phyloP scores from a whole-genome alignment of 495 filamentous ascomycete genomes.

The Extremus antarcticus region DNA sequence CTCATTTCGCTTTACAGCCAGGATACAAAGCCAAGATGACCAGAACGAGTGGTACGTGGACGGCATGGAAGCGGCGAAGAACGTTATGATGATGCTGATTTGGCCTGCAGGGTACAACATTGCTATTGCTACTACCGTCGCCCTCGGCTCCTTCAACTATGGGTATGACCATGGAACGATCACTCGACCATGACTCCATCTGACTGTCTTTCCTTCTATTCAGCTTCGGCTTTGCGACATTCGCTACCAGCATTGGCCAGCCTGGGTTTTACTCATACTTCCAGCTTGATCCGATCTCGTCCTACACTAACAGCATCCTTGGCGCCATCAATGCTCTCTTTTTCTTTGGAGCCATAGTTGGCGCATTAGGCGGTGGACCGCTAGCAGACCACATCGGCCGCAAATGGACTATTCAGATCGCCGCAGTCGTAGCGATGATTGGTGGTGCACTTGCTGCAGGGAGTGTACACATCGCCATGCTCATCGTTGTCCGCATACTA shows the following conservation, averaged over 20 bases:
- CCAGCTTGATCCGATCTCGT: constrained; percentile 15
- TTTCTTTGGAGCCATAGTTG: constrained; percentile 22
- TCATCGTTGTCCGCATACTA: constrained; percentile 15
- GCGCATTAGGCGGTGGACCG: constrained; percentile 17
- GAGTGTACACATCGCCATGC: constrained; percentile 22
- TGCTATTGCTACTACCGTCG: constrained; percentile 19
- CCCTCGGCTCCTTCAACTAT: constrained; percentile 24
- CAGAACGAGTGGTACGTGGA: neutral
- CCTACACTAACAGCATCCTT: constrained; percentile 24
- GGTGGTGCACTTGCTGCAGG: constrained; percentile 24
- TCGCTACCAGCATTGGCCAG: constrained; percentile 21
- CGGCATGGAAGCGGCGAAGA: too few species aligned
- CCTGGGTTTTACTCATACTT: constrained; percentile 24
- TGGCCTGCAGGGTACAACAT: constrained; percentile 16
- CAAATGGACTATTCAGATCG: constrained; percentile 8
- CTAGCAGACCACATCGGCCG: constrained; percentile 21
- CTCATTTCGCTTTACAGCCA: neutral
- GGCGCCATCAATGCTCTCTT: constrained; percentile 25
- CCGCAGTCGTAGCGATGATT: constrained; percentile 15
- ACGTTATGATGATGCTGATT: too few species aligned
- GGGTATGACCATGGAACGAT: neutral
- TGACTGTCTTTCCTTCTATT: too few species aligned
- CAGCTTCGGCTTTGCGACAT: constrained; percentile 22
- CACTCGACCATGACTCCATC: too few species aligned
- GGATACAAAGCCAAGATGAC: neutral